Evolutionary conservation across 1,139 yeast species (phyloP), one percentile per base, ranked within the genome.

Genomic region (Saccharomyces hybrid): DNA sequence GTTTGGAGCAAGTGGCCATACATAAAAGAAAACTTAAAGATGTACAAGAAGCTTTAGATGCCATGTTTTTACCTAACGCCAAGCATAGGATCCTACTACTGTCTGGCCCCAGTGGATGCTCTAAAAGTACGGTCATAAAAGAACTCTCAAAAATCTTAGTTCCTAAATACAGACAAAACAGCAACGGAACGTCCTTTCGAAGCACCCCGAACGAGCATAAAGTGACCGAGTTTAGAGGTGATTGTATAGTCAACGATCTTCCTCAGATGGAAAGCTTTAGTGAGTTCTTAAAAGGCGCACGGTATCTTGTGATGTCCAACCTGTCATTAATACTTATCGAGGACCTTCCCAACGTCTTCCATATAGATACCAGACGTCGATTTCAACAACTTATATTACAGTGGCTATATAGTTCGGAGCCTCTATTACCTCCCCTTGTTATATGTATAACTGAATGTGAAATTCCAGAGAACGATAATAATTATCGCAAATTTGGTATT

Each of bases 61-160:
- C 68, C 1, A 78, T 84, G 83, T 72, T 84, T 32, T 32, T 32
- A 74, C 63, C 77, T 0, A 51, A 61, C 19, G 69, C 62, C 2
- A 50, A 55, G 73, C 7, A 55, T 32, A 32, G 82, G 52, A 64
- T 91, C 1, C 68, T 91, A 28, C 72, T 93, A 0, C 65, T 93
- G 1, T 78, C 86, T 2, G 99, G 99, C 0, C 97, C 98, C 0
- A 78, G 96, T 3, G 98, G 98, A 0, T 69, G 86, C 46, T 84
- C 95, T 0, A 93, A 93, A 66, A 85, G 96, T 44, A 82, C 96
- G 0, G 67, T 80, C 0, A 75, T 82, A 3, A 78, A 79, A 59
- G 61, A 80, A 1, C 60, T 90, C 5, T 82, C 89, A 1, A 62
- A 74, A 3, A 83, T 81, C 56, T 60, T 81, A 28, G 72, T 77